Evolutionary conservation across 75 land plant species (phyloP), one percentile per base, ranked within the genome.

Genomic region (Isoetes taiwanensis): DNA sequence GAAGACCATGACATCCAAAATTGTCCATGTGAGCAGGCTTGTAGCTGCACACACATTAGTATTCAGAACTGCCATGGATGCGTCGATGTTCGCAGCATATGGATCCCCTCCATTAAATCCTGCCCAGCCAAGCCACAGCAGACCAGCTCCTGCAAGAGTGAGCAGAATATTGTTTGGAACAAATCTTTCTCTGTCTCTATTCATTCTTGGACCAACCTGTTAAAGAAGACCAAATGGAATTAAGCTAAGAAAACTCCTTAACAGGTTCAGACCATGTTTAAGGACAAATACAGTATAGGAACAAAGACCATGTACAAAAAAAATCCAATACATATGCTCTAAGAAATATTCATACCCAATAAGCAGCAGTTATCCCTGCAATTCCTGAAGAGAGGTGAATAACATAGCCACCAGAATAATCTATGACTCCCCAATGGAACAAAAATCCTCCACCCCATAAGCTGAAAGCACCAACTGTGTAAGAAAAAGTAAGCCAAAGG

Each of bases 71-170:
- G 91, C 91, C 9, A 86, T 57, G 39, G 77, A 71, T 0, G 82
- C 38, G 50, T 30, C 75, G 8, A 80, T 38, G 63, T 83, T 83
- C 17, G 91, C 91, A 0, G 88, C 61, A 35, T 69, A 80, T 0
- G 91, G 91, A 2, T 66, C 88, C 0, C 88, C 91, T 2, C 91
- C 91, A 59, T 86, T 83, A 79, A 86, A 86, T 1, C 91, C 91
- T 0, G 73, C 38, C 91, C 91, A 86, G 0, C 91, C 91, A 61
- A 81, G 34, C 84, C 84, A 81, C 1, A 81, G 63, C 43, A 81
- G 59, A 0, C 84, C 84, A 0, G 84, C 84, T 10, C 84, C 89
- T 25, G 79, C 74, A 0, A 86, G 69, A 68, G 63, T 77, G 12
- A 83, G 78, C 42, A 80, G 43, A 0, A 86, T 58, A 34, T 83